Conservation (phyloP, 352 stramenopile genomes). For the Globisporangium sylvaticum region DNA sequence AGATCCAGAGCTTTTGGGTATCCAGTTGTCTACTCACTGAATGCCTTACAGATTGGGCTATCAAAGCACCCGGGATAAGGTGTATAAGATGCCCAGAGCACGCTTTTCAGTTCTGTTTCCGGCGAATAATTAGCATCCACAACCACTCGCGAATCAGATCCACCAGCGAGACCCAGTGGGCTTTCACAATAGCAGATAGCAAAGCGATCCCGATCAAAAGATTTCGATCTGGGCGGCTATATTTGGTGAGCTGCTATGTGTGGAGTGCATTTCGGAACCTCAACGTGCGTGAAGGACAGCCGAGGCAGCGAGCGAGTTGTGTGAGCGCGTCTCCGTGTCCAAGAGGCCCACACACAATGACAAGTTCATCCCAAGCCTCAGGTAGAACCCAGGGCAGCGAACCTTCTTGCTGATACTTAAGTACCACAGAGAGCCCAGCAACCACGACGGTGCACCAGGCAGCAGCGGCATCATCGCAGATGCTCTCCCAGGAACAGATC, state of each 20-base stretch:
- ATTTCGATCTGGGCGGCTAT: constrained; percentile 1
- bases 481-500: constrained; percentile 21
- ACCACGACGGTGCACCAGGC: constrained; percentile 6
- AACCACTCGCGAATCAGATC: not conserved
- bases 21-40: not conserved
- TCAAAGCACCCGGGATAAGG: not conserved
- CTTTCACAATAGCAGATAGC: not conserved
- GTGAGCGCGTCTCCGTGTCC: not conserved
- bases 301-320: not conserved
- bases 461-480: constrained; percentile 9
- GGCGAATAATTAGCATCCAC: not conserved
- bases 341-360: constrained; percentile 7
- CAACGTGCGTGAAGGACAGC: not conserved
- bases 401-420: not conserved
- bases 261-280: not conserved
- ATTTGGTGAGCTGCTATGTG: constrained; percentile 1
- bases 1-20: not conserved
- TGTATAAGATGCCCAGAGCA: not conserved
- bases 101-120: not conserved
- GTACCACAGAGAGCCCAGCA: not conserved
- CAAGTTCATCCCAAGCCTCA: constrained; percentile 8
- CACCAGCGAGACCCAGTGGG: not conserved
- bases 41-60: not conserved
- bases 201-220: not conserved
- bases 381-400: not conserved